Evolutionary conservation across 768 basidiomycete genomes (phyloP).

Genomic region (Pleurotus sapidus): DNA sequence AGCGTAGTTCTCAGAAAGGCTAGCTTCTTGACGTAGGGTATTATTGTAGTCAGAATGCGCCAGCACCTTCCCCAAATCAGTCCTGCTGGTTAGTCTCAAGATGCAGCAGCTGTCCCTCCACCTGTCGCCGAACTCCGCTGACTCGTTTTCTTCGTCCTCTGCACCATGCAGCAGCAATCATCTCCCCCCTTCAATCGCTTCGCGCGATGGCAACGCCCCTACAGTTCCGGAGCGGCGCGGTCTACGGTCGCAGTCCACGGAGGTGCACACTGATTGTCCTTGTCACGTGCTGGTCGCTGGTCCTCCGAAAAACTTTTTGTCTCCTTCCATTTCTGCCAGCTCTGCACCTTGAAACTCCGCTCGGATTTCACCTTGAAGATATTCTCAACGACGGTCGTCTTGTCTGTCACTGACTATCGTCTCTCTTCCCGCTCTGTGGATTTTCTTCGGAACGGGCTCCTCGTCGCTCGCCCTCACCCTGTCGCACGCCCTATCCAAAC

Average conservation of each 20-base stretch:
- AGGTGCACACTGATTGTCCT: too few species aligned
- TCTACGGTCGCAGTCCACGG: too few species aligned
- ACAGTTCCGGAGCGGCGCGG: too few species aligned
- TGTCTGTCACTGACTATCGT: not conserved
- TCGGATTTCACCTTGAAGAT: not conserved
- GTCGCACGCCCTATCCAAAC: too few species aligned
- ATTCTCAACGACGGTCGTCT: not conserved
- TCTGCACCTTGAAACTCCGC: not conserved
- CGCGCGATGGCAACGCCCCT: too few species aligned
- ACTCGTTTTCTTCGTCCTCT: too few species aligned
- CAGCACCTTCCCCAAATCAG: too few species aligned
- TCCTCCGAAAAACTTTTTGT: conserved; percentile 5
- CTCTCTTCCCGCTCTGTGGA: conserved; percentile 2
- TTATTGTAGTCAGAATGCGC: not conserved
- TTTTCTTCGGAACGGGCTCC: conserved; percentile 2
- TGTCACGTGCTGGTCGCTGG: not conserved
- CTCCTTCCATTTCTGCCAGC: conserved; percentile 1
- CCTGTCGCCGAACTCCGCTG: too few species aligned
- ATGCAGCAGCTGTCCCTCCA: too few species aligned
- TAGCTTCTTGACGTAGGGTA: not conserved
- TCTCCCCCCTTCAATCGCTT: too few species aligned
- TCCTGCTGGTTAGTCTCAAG: too few species aligned
- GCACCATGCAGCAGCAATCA: too few species aligned
- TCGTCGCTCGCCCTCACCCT: not conserved
- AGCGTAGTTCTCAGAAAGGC: conserved; percentile 12